Percentiles rank a stretch among this genome's conserved stretches.
phyloP scores from a whole-genome alignment of 306 rosid genomes.

The Cucurbita argyrosperma region DNA sequence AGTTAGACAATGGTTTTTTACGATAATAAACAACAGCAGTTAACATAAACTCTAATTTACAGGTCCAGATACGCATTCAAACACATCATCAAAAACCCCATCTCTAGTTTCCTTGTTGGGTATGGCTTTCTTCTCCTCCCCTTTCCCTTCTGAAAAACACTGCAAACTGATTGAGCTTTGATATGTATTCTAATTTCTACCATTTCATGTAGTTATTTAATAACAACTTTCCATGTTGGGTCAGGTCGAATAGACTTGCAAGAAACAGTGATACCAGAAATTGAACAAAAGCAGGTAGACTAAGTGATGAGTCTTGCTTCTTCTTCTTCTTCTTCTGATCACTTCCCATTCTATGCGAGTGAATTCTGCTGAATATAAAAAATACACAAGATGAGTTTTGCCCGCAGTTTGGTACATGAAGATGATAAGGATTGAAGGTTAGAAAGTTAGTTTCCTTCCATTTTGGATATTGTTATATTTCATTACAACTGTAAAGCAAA shows the following conservation, averaged over 20 bases:
- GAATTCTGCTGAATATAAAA: no score
- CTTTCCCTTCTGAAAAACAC: background rate
- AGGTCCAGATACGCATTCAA: slow-evolving; percentile 49
- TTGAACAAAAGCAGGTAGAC: slow-evolving; percentile 48
- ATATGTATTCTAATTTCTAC: background rate
- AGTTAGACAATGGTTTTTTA: background rate
- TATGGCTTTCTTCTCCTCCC: slow-evolving; percentile 17
- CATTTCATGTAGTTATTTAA: background rate
- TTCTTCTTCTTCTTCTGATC: background rate
- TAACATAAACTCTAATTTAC: slow-evolving; percentile 12
- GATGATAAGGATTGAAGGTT: background rate
- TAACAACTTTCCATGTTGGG: background rate
- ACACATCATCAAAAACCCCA: slow-evolving; percentile 45
- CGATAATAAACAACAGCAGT: background rate
- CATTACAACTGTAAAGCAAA: slow-evolving; percentile 4
- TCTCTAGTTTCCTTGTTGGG: slow-evolving; percentile 86
- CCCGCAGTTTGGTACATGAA: background rate
- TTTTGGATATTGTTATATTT: background rate
- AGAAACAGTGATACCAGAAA: slow-evolving; percentile 55
- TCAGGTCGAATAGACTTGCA: slow-evolving; percentile 81
- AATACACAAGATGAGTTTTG: background rate
- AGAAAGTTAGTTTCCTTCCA: background rate
- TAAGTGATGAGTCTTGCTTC: background rate
- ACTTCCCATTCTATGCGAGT: no score
- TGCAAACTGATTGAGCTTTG: background rate